Evolutionary conservation across 2,329 filamentous ascomycete genomes (phyloP).

Genomic region (Aspergillaceae sp.): DNA sequence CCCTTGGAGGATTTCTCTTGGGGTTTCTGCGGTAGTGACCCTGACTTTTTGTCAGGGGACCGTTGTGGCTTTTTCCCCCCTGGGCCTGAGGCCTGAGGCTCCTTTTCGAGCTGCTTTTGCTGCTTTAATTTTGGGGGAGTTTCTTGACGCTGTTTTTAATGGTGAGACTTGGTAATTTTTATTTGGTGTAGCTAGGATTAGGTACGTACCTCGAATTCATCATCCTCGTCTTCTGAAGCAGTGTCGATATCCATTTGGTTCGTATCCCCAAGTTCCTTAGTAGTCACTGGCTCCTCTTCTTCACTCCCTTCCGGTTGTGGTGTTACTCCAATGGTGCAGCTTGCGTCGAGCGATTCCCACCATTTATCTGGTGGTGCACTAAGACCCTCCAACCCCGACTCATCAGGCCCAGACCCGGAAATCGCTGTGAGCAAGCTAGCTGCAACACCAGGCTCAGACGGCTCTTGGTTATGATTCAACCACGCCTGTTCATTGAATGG

Average conservation of each 20-base stretch:
- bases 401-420: constrained; percentile 8
- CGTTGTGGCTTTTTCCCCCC: background rate
- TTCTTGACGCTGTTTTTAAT: constrained; percentile 24
- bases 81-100: constrained; percentile 3
- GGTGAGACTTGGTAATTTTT: background rate
- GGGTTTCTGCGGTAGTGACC: constrained; percentile 4
- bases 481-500: constrained; percentile 45
- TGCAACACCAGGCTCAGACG: constrained; percentile 13
- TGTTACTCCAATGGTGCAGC: constrained; percentile 1
- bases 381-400: constrained; percentile 7
- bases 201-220: constrained; percentile 31
- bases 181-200: background rate
- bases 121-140: constrained; percentile 23
- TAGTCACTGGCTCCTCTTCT: background rate
- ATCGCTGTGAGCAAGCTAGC: constrained; percentile 17
- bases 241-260: constrained; percentile 12
- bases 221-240: constrained; percentile 22
- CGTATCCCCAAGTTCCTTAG: background rate
- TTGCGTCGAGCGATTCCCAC: constrained; percentile 23
- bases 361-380: constrained; percentile 18
- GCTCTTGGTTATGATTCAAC: constrained; percentile 21
- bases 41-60: background rate
- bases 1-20: constrained; percentile 6
- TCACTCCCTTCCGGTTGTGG: constrained; percentile 2
- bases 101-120: constrained; percentile 6